Evolutionary conservation across 2,329 filamentous ascomycete genomes (phyloP).

Genomic region (Corynespora cassiicola): DNA sequence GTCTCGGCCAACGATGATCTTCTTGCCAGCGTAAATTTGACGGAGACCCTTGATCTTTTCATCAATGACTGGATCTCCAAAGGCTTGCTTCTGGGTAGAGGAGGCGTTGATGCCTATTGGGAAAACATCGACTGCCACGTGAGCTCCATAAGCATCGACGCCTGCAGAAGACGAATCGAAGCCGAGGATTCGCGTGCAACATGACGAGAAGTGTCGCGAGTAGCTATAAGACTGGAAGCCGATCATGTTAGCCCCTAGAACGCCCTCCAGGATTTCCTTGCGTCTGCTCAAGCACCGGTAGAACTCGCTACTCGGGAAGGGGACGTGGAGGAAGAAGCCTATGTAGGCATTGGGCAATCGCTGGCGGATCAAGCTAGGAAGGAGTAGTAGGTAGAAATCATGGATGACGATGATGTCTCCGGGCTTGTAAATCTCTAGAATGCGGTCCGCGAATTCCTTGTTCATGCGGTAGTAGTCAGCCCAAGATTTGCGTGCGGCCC

Average conservation of each 20-base stretch:
- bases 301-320: conserved; percentile 96
- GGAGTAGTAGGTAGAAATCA: conserved; percentile 90
- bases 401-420: conserved; percentile 93
- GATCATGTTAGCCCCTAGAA: conserved; percentile 89
- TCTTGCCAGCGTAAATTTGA: conserved; percentile 83
- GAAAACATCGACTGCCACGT: conserved; percentile 91
- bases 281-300: conserved; percentile 85
- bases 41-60: conserved; percentile 75
- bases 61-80: conserved; percentile 71
- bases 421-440: conserved; percentile 86
- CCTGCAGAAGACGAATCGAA: conserved; percentile 86
- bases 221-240: conserved; percentile 97
- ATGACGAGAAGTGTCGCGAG: conserved; percentile 91
- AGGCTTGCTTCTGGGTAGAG: conserved; percentile 77
- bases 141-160: conserved; percentile 86
- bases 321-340: conserved; percentile 91
- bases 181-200: conserved; percentile 88
- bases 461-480: conserved; percentile 94
- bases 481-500: conserved; percentile 83
- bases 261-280: conserved; percentile 88
- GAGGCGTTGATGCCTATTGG: conserved; percentile 93
- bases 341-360: conserved; percentile 89
- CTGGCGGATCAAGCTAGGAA: conserved; percentile 88
- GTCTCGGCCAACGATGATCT: conserved; percentile 93
- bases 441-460: conserved; percentile 87